Conservation (phyloP, 164 flowering plant species). For the Sedum album region DNA sequence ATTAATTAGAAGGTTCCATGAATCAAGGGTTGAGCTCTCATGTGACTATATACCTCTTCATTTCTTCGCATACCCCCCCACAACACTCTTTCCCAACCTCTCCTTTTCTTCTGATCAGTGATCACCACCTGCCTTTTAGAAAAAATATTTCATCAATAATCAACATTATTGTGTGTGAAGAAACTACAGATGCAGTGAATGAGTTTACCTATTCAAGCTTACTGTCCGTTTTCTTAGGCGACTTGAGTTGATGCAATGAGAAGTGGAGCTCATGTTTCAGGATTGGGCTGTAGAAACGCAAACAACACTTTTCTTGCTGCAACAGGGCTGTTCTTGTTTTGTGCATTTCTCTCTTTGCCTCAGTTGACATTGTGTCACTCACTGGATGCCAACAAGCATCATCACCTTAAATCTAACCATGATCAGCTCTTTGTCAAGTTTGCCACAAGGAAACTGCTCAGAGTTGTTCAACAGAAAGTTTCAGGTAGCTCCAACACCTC, state of each 20-base stretch:
- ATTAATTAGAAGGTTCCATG: constrained; percentile 5
- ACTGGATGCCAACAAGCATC: not conserved
- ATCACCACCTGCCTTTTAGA: too few species aligned
- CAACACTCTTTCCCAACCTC: not conserved
- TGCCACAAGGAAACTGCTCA: not conserved
- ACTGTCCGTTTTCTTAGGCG: not conserved
- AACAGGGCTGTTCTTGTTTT: not conserved
- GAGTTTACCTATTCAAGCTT: not conserved
- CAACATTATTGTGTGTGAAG: not conserved
- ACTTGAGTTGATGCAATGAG: constrained; percentile 5
- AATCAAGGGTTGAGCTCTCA: not conserved
- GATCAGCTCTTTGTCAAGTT: not conserved
- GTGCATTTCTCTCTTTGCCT: not conserved
- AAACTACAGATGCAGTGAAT: not conserved
- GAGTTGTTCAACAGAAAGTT: not conserved
- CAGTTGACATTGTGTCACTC: not conserved
- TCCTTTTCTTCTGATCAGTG: not conserved
- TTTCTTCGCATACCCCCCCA: not conserved
- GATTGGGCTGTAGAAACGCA: not conserved
- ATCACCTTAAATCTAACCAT: not conserved
- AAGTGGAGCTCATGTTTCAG: not conserved
- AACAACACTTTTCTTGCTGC: not conserved
- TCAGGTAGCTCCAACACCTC: not conserved
- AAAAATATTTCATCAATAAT: not conserved
- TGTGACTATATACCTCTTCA: not conserved